Evolutionary conservation across 2,329 filamentous ascomycete genomes (phyloP), one percentile per base, ranked within the genome.

Genomic region (Dendrostoma leiphaemia): DNA sequence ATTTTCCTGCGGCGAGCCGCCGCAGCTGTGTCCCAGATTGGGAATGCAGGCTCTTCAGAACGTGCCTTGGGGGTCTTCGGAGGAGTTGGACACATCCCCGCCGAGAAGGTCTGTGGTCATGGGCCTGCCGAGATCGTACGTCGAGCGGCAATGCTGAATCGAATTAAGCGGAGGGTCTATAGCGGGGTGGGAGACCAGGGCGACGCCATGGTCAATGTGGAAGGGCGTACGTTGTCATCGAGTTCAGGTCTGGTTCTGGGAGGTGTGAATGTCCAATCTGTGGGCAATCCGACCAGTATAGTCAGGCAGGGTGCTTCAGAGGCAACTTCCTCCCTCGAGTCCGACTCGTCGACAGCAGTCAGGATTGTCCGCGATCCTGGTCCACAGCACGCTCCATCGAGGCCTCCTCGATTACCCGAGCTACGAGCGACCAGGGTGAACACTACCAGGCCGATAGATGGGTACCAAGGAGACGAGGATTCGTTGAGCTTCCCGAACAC

Each of bases 111-210:
- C 23, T 32, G 34, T 32, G 60, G 56, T 54, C 60, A 62, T 9
- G 59, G 48, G 34, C 60, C 61, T 2, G 60, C 67, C 50, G 76
- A 78, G 35, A 71, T 83, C 24, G 71, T 89, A 13, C 75, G 85
- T 23, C 84, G 86, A 47, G 84, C 82, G 19, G 86, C 85, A 6
- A 82, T 88, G 53, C 74, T 88, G 66, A 90, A 90, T 62, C 69
- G 80, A 9, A 73, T 85, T 8, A 72, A 82, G 17, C 71, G 74
- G 54, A 71, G 75, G 4, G 69, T 82, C 23, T 69, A 70, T 2
- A 65, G 68, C n/a, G 69, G 71, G 17, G 69, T 69, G 1, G 64
- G 62, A 8, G 62, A 64, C 44, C 56, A 62, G 29, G 68, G 67
- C 8, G 67, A 67, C 41, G 65, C 43, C 6, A 13, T 15, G 17